Percentiles rank a stretch among this genome's conserved stretches.
Conservation (phyloP, 805 yeast genomes). For the Lachancea cidri region DNA sequence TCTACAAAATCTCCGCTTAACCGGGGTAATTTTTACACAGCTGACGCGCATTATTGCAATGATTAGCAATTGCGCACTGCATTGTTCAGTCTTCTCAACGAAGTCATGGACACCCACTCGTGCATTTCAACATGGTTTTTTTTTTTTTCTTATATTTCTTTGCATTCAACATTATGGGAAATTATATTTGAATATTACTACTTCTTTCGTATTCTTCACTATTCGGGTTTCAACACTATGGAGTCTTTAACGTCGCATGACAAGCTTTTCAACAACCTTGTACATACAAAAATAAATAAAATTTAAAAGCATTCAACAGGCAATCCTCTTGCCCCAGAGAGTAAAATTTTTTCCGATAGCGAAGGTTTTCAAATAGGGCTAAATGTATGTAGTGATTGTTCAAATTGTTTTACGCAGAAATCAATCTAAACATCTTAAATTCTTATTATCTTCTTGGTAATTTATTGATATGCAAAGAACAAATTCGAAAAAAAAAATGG, state of each 20-base stretch:
- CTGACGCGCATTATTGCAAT: not conserved
- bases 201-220: not conserved
- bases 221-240: conserved; percentile 5
- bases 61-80: not conserved
- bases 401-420: too few species aligned
- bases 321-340: not conserved
- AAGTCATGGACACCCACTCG: not conserved
- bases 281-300: conserved; percentile 1
- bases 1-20: not conserved
- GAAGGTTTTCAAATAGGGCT: too few species aligned
- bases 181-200: not conserved
- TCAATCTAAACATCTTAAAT: too few species aligned
- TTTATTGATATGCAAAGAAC: not conserved
- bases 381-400: too few species aligned
- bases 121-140: conserved; percentile 26
- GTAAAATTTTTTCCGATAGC: too few species aligned
- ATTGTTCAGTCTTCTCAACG: not conserved
- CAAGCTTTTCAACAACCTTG: conserved; percentile 7
- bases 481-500: too few species aligned
- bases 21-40: not conserved
- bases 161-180: conserved; percentile 1
- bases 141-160: not conserved
- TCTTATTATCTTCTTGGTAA: too few species aligned
- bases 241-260: not conserved
- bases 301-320: not conserved